Percentiles rank a stretch among this genome's conserved stretches.
These are phyloP conservation scores for Brassica cretica DNA, from an alignment of 345 rosid genomes.

Conservation along the genomic window DNA sequence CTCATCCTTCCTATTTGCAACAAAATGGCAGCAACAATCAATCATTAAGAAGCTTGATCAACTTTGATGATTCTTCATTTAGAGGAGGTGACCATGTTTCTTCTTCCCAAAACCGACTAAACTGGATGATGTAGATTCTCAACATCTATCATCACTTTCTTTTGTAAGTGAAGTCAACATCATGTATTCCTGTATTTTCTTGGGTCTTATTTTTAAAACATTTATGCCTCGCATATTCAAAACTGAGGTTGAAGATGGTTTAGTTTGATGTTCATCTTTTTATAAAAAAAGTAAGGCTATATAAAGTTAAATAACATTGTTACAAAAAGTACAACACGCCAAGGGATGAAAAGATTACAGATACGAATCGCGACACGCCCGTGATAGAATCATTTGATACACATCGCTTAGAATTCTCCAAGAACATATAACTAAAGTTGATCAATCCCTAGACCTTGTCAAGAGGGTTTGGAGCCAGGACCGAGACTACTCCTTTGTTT, in stretches of 20 bases:
- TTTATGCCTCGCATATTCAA: no score
- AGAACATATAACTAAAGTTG: constrained; percentile 27
- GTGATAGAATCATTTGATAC: constrained; percentile 6
- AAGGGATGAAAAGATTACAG: constrained; percentile 11
- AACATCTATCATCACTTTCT: background rate
- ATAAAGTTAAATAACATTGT: no score
- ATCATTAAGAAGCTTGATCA: constrained; percentile 28
- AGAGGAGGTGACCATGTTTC: constrained; percentile 35
- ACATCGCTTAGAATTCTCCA: constrained; percentile 16
- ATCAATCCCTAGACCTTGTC: background rate
- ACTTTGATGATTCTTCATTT: constrained; percentile 35
- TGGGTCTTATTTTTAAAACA: no score
- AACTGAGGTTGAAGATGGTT: no score
- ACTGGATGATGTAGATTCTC: constrained; percentile 32
- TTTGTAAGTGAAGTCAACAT: background rate
- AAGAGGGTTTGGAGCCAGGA: no score
- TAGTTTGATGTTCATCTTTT: no score
- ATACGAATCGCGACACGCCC: background rate
- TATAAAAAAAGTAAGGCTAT: no score
- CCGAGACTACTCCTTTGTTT: no score
- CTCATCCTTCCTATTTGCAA: constrained; percentile 25
- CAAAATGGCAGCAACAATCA: constrained; percentile 26
- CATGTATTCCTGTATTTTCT: no score
- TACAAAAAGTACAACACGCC: background rate
- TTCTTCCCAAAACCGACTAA: constrained; percentile 32